These are phyloP conservation scores for Beauveria sp. DNA, from an alignment of 2,329 filamentous ascomycete genomes.

Conservation along the genomic window DNA sequence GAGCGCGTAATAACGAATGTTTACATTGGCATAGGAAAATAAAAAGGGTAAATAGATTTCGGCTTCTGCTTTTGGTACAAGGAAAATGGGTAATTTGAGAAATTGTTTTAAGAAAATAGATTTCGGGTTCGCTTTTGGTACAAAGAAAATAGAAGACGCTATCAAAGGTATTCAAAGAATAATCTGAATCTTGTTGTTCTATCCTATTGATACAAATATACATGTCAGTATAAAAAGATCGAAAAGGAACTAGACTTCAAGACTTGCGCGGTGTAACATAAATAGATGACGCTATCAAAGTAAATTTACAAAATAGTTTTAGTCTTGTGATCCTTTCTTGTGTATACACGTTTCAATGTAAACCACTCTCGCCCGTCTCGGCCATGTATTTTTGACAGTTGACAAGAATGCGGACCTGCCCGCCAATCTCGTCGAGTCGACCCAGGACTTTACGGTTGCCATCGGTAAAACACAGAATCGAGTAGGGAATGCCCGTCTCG, in stretches of 20 bases:
- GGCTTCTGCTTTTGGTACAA: neutral
- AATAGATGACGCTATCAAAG: neutral
- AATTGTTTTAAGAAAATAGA: neutral
- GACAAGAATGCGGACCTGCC: slow-evolving; percentile 52
- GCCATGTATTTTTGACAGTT: slow-evolving; percentile 48
- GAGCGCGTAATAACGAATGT: neutral
- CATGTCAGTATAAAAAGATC: neutral
- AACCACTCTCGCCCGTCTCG: slow-evolving; percentile 36
- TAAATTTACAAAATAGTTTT: neutral
- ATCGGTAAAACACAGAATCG: slow-evolving; percentile 52
- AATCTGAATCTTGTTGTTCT: neutral
- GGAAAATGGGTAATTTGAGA: neutral
- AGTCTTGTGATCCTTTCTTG: too few species aligned
- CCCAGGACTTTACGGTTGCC: slow-evolving; percentile 48
- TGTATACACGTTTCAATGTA: slow-evolving; percentile 19
- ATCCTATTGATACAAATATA: too few species aligned
- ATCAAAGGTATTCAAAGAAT: neutral
- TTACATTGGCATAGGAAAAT: neutral
- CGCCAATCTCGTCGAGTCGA: slow-evolving; percentile 48
- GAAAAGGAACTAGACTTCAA: too few species aligned
- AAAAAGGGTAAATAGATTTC: neutral
- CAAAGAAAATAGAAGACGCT: neutral
- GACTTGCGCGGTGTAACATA: neutral
- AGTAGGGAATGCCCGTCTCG: slow-evolving; percentile 57
- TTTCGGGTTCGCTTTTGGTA: neutral